Base-by-base conservation (phyloP, 78 protist species). In the Chrysochromulina tobinii region DNA sequence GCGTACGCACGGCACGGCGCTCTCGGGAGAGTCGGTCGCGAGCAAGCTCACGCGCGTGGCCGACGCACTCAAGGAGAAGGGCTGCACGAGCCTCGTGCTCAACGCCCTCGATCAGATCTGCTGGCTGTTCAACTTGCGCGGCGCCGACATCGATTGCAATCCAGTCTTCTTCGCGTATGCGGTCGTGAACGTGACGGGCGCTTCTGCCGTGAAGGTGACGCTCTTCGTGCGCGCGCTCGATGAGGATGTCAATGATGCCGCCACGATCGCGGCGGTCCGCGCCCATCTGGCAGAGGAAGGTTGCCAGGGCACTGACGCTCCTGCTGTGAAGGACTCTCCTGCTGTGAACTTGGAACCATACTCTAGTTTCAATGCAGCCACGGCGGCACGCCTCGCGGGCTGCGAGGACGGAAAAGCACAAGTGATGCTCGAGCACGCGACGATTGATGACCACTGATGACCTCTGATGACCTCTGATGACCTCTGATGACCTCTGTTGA, bases 81-180 rank as follows among this genome's bases (percentile, higher is more conserved):
- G 50, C 6, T 66, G 66, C 21, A 93, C 38, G 18, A 92, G 75
- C 17, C 38, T 95, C 59, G 88, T 95, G 61, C 88, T 96, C 55
- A 54, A 95, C 61, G 95, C 96, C 5, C 88, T 96, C 27, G 97
- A 97, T 88, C 97, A 97, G 85, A 86, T 97, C 38, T 96, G 97
- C 8, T 96, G 97, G 97, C 93, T 94, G 53, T 7, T 27, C 12
- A 55, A 15, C 54, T 15, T 48, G 12, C 27, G 87, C 53, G 87
- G 67, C 53, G 5, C 66, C 54, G 68, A 53, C 87, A 81, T 53
- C 61, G 50, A 50, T 2, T 95, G 79, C 68, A 94, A 86, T 64
- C 97, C 96, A 14, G 96, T 95, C 81, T 94, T 95, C 81, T 21
- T 92, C 53, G 87, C 94, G 55, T 94, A 95, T 73, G 96, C 94